Evolutionary conservation across 768 basidiomycete species (phyloP), one percentile per base, ranked within the genome.

Genomic region (Nidula microcarpa): DNA sequence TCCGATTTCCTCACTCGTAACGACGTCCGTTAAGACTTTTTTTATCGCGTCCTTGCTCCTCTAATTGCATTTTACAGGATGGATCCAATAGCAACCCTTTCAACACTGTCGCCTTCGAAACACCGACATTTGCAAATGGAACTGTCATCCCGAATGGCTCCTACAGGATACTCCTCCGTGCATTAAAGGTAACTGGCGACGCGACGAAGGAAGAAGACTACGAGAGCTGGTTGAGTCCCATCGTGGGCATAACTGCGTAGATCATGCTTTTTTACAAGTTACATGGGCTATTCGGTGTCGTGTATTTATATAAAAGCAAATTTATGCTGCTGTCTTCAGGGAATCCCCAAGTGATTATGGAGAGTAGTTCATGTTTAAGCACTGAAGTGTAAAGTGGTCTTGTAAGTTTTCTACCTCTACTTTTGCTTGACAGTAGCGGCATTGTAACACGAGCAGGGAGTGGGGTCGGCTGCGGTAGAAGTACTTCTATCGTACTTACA

Each of bases 171-270:
- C 65, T 78, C 17, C 41, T 77, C 5, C 68, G 76, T 3, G 72
- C 74, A 0, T 57, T 79, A 51, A 68, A 57, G 48, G 76, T 78
- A 4, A 77, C 76, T 7, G 77, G 76, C 0, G 57, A 79, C 53
- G 64, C 72, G 16, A 64, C 55, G n/a, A 70, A 65, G 18, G 70
- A 77, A 55, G 67, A 65, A 23, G 75, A 79, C 56, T 78, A 71
- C 47, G 77, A 80, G 51, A 73, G 70, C 48, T 80, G 71, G 72
- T 60, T 78, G 53, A 76, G 77, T 53, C 74, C 75, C 10, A 63
- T 77, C 49, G 56, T 72, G 77, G 56, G 85, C 76, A 63, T 83
- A 82, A n/a, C 76, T 80, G 60, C 76, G 73, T 55, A 47, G 45
- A n/a, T 47, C 1, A 13, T 16, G 14, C 10, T 14, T 32, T 13